Evolutionary conservation across 768 basidiomycete genomes (phyloP), one percentile per base, ranked within the genome.

Genomic region (Boletus patriciae): DNA sequence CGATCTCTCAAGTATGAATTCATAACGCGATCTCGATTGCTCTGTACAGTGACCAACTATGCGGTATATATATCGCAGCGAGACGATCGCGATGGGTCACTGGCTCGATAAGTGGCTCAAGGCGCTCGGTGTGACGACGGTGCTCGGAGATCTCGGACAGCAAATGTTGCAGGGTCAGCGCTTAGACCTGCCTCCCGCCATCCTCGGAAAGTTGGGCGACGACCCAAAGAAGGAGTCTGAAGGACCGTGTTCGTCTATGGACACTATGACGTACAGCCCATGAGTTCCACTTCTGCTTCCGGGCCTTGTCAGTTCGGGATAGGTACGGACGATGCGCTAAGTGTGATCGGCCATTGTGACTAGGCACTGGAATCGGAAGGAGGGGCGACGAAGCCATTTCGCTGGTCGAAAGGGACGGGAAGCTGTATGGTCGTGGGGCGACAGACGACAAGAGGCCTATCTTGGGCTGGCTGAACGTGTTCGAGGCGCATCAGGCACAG

Each of bases 191-290:
- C 94, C 95, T 0, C 92, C 92, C 3, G 90, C 84, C 6, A 83
- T 97, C 68, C 80, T 98, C 38, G 95, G 90, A 0, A 78, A 78
- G 62, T n/a, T 94, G 60, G 96, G 96, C 4, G 78, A 85, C n/a
- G n/a, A 97, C 72, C 85, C n/a, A n/a, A n/a, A n/a, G 67, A 98
- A 98, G 85, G 94, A 91, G n/a, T n/a, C n/a, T n/a, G n/a, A n/a
- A n/a, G n/a, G 82, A 98, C 94, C 0, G 85, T 98, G 34, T 80
- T 96, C 29, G 75, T 98, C 33, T 98, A 98, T 68, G 95, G 93
- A 2, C 95, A 98, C 71, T 96, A 92, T 67, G 94, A 97, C 68
- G 95, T 97, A 8, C 95, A 97, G 66, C 94, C 95, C 10, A 90
- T 91, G 57, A 49, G 84, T 43, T 8, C 8, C 15, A 27, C 33